These are phyloP conservation scores for Neurospora tetrasperma DNA, from an alignment of 495 filamentous ascomycete species.

Conservation along the genomic window DNA sequence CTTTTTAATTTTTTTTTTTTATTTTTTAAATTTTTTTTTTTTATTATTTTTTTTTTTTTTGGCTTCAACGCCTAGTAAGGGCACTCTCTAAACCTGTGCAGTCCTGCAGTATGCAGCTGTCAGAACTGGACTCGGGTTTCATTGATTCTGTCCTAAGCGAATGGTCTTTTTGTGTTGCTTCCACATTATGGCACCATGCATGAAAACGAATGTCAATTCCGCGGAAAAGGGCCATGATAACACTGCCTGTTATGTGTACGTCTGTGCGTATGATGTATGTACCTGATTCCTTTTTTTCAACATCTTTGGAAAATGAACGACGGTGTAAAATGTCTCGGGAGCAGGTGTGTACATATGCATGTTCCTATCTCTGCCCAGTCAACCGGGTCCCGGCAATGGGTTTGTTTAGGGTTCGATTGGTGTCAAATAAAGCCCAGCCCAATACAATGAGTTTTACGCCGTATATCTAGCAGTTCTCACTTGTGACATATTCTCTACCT, in stretches of 20 bases:
- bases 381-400: background rate
- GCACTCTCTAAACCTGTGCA: no score
- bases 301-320: background rate
- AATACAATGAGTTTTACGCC: background rate
- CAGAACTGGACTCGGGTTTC: no score
- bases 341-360: no score
- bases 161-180: no score
- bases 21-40: no score
- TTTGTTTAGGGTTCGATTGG: background rate
- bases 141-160: no score
- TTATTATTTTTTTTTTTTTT: no score
- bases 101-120: no score
- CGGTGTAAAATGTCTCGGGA: no score
- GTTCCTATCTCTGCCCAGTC: background rate
- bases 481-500: background rate
- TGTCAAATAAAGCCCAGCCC: background rate
- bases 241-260: background rate
- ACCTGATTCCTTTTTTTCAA: background rate
- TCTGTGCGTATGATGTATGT: background rate
- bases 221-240: background rate
- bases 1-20: no score
- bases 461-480: background rate
- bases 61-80: no score
- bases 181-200: background rate
- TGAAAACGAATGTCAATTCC: background rate